Base-by-base conservation (phyloP, 768 basidiomycete genomes). In the Collybia nuda region DNA sequence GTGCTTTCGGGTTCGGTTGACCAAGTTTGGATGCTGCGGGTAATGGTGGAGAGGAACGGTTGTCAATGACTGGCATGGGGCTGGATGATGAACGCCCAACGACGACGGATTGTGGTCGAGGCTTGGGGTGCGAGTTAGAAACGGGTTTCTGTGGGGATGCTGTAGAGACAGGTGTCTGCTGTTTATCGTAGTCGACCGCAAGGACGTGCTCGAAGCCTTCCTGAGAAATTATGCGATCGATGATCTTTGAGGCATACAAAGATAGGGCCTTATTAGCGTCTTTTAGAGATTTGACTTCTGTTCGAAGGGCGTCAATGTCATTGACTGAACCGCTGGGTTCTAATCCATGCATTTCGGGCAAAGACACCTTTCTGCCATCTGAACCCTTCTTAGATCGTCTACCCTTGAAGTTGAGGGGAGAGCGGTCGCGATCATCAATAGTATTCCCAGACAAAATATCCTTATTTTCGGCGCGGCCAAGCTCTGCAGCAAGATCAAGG, bases 121-220 rank as follows among this genome's bases (percentile, higher is more conserved):
- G 61, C 62, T 84, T 85, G 19, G 68, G 54, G 29, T 67, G 60
- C 40, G 65, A 60, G 55, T 56, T 56, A 28, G 68, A 49, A 22
- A 62, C 55, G 46, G 72, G 49, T 48, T 63, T 70, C 36, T 66
- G 56, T 6, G 61, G 57, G 2, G 76, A 65, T 9, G 64, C 59
- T 11, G 77, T 65, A 15, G 75, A 71, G 11, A 71, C 63, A 11
- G 82, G 73, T 24, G 46, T 47, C 32, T 15, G 37, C 12, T 36
- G 17, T 52, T 82, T 80, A 42, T 90, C 88, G 59, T 90, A 96
- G 67, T 98, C 95, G 40, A 82, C 86, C n/a, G 95, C 90, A 29
- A 98, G 82, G 48, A 98, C 90, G 60, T 96, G 93, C 67, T 98
- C 96, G 70, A 96, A 98, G 19, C 94, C 94, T 68, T 97, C 95